Base-by-base conservation (phyloP, 805 yeast genomes). In the Saccharomyces eubayanus region DNA sequence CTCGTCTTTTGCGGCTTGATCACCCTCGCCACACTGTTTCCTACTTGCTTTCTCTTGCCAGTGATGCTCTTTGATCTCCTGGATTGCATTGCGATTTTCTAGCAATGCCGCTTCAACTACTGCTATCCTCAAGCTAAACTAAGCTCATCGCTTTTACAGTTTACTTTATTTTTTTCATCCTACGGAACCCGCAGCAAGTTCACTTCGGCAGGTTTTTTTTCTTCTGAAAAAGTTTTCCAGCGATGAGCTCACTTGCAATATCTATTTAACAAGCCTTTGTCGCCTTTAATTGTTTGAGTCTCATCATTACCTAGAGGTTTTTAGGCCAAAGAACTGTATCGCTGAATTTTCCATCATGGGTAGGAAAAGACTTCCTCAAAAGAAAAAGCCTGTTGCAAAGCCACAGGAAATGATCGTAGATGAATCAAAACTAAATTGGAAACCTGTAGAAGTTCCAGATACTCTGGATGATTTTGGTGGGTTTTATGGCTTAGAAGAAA, bases 401-500 rank as follows among this genome's bases (percentile, higher is more conserved):
- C 40, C 24, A 27, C 31, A 28, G 8, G 31, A 28, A 11, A 41
- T 46, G 16, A 62, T 76, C 27, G 80, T 83, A 14, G 73, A 72
- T 27, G 78, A 80, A 2, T 77, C 77, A 57, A 74, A 75, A 20
- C 71, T 87, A 57, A 72, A 74, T 8, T 92, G 99, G 99, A 87
- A 85, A 59, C 66, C 84, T 2, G 96, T 91, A 6, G 86, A 84
- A 1, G 78, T 91, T 51, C 92, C 95, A 4, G 92, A 88, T 58
- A 84, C 89, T 28, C 70, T 88, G 50, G 96, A 84, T 56, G 96
- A 89, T 68, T 88, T 86, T 64, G 91, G 87, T 59, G 97, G 97
- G 0, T 85, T 91, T 62, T 89, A 84, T 67, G 99, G 97, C 0
- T 73, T 94, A 36, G 99, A 92, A 68, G 98, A 92, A 67, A 77